Evolutionary conservation across 805 yeast species (phyloP), one percentile per base, ranked within the genome.

Genomic region (Candida ficus): DNA sequence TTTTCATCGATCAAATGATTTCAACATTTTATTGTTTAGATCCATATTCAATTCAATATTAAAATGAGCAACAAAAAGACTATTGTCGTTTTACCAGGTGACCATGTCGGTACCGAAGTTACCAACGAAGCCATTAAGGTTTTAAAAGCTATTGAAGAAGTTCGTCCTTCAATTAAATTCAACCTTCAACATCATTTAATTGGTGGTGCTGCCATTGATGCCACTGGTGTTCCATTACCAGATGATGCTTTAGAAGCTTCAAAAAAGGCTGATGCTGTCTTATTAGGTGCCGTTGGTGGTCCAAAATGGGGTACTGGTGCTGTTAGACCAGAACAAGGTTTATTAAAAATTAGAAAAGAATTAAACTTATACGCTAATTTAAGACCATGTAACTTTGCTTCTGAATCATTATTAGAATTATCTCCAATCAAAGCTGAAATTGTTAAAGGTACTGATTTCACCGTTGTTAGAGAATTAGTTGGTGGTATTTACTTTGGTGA

Each of bases 401-500:
- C 89, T 35, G 96, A 91, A 23, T 71, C 85, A 32, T 75, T 93
- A 43, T 70, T 91, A 48, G 86, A 85, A 39, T 73, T 91, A 54
- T 85, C 96, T 3, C 99, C 99, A 33, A 75, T 93, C 59, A 88
- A 83, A 63, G 67, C 84, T 22, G 89, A 89, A 48, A 72, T 83
- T 49, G 98, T 86, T 44, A 76, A 71, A 54, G 99, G 99, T 35
- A 89, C 97, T 29, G 83, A 93, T 64, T 86, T 93, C 61, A 76
- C 80, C 42, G 95, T 93, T 48, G 96, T 91, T 32, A 83, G 99
- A 66, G 99, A 93, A 67, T 76, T 93, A 50, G 96, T 91, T 28
- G 99, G 99, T 44, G 99, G 99, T 53, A 93, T 93, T 51, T 93
- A 93, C 72, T 93, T 93, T 61, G 99, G 99, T 49, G 95, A 87